Evolutionary conservation across 1,284 basidiomycete species (phyloP).

Genomic region (Pseudozyma tsukubaensis): DNA sequence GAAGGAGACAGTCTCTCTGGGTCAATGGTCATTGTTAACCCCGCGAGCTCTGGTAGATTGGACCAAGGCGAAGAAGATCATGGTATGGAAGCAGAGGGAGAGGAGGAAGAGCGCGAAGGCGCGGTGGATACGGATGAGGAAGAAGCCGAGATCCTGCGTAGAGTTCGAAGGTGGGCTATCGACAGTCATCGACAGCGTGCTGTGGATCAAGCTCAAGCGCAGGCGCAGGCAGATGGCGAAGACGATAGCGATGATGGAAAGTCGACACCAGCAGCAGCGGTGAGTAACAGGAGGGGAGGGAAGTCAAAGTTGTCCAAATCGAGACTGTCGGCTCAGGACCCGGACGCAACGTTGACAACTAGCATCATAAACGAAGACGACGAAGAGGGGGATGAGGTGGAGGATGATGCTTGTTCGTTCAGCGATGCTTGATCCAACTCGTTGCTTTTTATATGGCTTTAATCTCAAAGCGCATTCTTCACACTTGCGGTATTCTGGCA

Average conservation of each 20-base stretch:
- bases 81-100: constrained; percentile 1
- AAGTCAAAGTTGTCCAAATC: not conserved
- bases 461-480: no score
- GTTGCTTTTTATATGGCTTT: not conserved
- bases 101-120: constrained; percentile 1
- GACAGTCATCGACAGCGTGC: constrained; percentile 33
- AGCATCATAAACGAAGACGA: constrained; percentile 22
- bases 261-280: not conserved
- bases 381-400: constrained; percentile 7
- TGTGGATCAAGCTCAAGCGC: not conserved
- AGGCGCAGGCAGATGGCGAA: not conserved
- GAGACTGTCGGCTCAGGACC: constrained; percentile 2
- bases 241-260: not conserved
- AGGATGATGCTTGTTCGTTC: not conserved
- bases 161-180: constrained; percentile 39
- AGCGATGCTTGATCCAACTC: not conserved
- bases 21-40: constrained; percentile 9
- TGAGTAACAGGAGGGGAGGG: not conserved
- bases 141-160: constrained; percentile 34
- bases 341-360: constrained; percentile 21
- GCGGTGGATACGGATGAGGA: constrained; percentile 35
- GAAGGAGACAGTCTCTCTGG: constrained; percentile 11
- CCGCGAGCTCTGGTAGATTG: not conserved
- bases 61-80: not conserved
- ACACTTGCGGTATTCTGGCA: no score